Percentiles rank a stretch among this genome's conserved stretches.
Conservation (phyloP, 805 yeast species). For the Metschnikowia orientalis region DNA sequence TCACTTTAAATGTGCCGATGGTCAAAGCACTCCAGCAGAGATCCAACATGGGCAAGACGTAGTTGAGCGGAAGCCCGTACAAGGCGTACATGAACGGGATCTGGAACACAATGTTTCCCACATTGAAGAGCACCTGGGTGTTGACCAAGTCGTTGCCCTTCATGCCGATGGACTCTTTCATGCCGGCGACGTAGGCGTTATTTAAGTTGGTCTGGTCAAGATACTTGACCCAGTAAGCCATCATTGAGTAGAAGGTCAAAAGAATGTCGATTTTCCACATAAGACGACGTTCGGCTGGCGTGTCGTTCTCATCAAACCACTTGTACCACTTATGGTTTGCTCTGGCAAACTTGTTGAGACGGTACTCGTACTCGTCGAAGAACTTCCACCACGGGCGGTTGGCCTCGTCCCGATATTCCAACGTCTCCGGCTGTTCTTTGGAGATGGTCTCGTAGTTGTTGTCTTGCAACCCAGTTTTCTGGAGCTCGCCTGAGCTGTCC, state of each 20-base stretch:
- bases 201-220: slow-evolving; percentile 23
- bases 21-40: slow-evolving; percentile 24
- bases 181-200: slow-evolving; percentile 26
- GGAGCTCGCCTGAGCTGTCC: background rate
- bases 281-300: slow-evolving; percentile 27
- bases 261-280: slow-evolving; percentile 28
- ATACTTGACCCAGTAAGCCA: slow-evolving; percentile 33
- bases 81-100: slow-evolving; percentile 23
- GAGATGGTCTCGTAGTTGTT: slow-evolving; percentile 9
- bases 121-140: slow-evolving; percentile 23
- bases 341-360: slow-evolving; percentile 18
- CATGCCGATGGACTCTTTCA: slow-evolving; percentile 23
- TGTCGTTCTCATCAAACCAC: slow-evolving; percentile 27
- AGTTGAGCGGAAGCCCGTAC: slow-evolving; percentile 22
- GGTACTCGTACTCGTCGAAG: slow-evolving; percentile 36
- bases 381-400: slow-evolving; percentile 47
- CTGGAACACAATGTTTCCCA: slow-evolving; percentile 25
- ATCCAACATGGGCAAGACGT: slow-evolving; percentile 20
- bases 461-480: slow-evolving; percentile 11
- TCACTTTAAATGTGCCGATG: slow-evolving; percentile 19
- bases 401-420: slow-evolving; percentile 52
- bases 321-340: slow-evolving; percentile 23
- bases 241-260: slow-evolving; percentile 23
- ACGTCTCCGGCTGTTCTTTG: slow-evolving; percentile 1
- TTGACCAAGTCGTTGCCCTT: slow-evolving; percentile 26